Evolutionary conservation across 192 early-diverging fungal species (phyloP).

Genomic region (Chytriomyces confervae): DNA sequence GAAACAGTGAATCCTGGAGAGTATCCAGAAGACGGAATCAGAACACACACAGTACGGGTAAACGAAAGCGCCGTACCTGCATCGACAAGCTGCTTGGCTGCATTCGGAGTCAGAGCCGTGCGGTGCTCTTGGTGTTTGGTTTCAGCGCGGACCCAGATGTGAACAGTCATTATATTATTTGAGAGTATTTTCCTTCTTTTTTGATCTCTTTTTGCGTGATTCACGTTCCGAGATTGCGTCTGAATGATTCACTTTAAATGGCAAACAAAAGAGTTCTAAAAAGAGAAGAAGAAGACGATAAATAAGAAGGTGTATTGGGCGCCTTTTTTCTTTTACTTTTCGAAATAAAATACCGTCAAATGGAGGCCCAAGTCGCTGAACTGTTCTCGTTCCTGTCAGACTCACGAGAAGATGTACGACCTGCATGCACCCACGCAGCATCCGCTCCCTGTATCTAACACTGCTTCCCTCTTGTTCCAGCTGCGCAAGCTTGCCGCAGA

Average conservation of each 20-base stretch:
- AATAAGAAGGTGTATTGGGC: neutral
- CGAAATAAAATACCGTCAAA: neutral
- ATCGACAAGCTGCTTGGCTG: constrained; percentile 79
- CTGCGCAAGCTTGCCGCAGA: constrained; percentile 81
- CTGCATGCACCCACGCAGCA: constrained; percentile 5
- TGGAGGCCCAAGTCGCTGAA: constrained; percentile 41
- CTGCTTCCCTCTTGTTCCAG: constrained; percentile 28
- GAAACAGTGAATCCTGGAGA: constrained; percentile 91
- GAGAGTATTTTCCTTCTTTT: no score
- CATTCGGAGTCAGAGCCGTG: constrained; percentile 86
- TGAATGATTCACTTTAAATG: neutral
- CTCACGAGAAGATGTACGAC: constrained; percentile 69
- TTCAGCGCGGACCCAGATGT: constrained; percentile 93
- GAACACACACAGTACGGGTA: neutral
- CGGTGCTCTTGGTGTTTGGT: constrained; percentile 97
- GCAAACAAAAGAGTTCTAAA: neutral
- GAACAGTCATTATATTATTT: constrained; percentile 2
- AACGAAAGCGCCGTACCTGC: constrained; percentile 59
- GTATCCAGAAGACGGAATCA: no score
- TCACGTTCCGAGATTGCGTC: neutral
- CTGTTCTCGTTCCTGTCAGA: constrained; percentile 78
- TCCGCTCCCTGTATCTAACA: neutral
- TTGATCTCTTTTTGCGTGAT: no score
- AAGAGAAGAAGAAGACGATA: neutral
- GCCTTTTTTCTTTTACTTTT: neutral